phyloP scores from a whole-genome alignment of 2,329 filamentous ascomycete genomes.

The Aspergillus neoniger region DNA sequence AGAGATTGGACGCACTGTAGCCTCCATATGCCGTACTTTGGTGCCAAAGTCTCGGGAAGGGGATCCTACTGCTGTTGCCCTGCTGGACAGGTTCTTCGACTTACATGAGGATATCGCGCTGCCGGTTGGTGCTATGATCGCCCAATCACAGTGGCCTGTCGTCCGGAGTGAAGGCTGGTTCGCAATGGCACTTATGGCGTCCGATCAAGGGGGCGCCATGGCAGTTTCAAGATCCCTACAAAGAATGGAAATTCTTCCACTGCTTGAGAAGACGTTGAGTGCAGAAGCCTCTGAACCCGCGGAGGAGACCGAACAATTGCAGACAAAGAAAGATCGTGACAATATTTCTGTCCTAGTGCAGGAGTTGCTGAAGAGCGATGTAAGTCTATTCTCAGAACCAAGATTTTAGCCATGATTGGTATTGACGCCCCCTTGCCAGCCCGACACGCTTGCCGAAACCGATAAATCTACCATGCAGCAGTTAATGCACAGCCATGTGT shows the following conservation, averaged over 20 bases:
- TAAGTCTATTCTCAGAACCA: conserved; percentile 25
- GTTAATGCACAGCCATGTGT: conserved; percentile 30
- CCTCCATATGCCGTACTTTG: conserved; percentile 47
- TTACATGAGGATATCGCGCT: conserved; percentile 39
- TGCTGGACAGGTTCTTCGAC: conserved; percentile 39
- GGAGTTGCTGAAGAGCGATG: conserved; percentile 42
- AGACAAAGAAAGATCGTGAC: conserved; percentile 42
- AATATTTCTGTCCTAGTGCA: conserved; percentile 45
- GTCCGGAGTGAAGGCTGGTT: conserved; percentile 54
- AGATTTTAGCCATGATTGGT: background rate
- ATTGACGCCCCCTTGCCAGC: conserved; percentile 22
- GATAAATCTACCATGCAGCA: conserved; percentile 33
- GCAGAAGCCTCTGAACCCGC: conserved; percentile 20
- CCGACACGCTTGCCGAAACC: conserved; percentile 29
- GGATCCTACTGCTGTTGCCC: conserved; percentile 20
- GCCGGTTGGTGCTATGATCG: conserved; percentile 47
- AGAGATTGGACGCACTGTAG: conserved; percentile 50
- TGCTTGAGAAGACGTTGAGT: conserved; percentile 37
- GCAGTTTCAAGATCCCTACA: conserved; percentile 40
- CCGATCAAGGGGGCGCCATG: conserved; percentile 32
- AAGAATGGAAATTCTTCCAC: conserved; percentile 35
- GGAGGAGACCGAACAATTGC: conserved; percentile 28
- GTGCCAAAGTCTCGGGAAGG: conserved; percentile 31
- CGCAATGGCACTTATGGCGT: conserved; percentile 50
- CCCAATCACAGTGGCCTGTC: conserved; percentile 51